Evolutionary conservation across 2,329 filamentous ascomycete species (phyloP), one percentile per base, ranked within the genome.

Genomic region (Microdochium nivale): DNA sequence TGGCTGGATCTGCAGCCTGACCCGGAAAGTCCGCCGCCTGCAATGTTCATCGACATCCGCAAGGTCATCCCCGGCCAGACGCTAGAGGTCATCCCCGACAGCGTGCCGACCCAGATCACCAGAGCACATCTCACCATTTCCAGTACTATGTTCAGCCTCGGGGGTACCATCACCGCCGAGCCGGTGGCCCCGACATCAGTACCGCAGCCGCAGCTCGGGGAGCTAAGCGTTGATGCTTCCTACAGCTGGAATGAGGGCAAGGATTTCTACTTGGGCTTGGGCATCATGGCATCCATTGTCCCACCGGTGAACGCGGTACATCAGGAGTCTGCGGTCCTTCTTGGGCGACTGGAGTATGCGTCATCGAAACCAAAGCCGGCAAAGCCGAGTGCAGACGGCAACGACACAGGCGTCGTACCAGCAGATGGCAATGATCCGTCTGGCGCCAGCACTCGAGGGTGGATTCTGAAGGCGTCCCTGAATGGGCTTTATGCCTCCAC

Each of bases 51-150:
- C 32, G 9, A 33, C 16, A 47, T 49, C 32, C 16, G 9, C 9
- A 9, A 16, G 9, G 32, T 33, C 32, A 33, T 33, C 32, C 32
- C 50, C n/a, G 50, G 50, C 21, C 8, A 21, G 3, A 40, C 13
- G 16, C 24, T 52, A 1, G 44, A 37, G 5, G 55, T 53, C 24
- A 47, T 57, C 11, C 57, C 57, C 5, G 32, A 46, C 21, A 55
- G 49, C 32, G 54, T 59, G 27, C 57, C 57, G 14, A 52, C 55
- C 24, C 21, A 55, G 33, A 51, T 59, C 25, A 54, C 47, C 25
- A 43, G 51, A 13, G 50, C 52, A 32, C 23, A 27, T 21, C 19
- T 59, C 25, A 50, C 32, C 27, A 56, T 14, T 48, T 54, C 40
- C 14, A 37, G 23, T 23, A 24, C 3, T n/a, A 27, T 23, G 23